These are phyloP conservation scores for Aspergillus leporis DNA, from an alignment of 495 filamentous ascomycete species.

Conservation along the genomic window DNA sequence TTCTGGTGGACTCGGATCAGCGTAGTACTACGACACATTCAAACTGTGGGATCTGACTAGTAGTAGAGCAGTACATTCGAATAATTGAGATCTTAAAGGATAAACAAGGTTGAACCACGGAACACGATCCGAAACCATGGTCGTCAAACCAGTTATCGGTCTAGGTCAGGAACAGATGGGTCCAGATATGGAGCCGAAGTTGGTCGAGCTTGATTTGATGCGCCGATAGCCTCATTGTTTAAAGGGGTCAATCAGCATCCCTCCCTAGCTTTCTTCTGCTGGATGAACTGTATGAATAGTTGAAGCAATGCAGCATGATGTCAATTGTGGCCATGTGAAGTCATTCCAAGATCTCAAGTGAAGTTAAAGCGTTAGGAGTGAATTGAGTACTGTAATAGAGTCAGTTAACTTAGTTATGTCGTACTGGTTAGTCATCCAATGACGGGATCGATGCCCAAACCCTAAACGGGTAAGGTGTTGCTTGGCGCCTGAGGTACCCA, in stretches of 20 bases:
- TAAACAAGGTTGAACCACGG: background rate
- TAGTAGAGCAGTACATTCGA: no score
- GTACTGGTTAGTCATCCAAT: background rate
- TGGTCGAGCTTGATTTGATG: background rate
- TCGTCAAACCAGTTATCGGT: background rate
- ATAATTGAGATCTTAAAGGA: background rate
- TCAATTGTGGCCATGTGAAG: background rate
- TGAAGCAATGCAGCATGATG: conserved; percentile 2
- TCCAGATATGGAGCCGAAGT: background rate
- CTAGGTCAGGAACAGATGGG: conserved; percentile 1
- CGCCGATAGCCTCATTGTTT: background rate
- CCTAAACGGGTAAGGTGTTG: background rate
- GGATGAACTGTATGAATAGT: background rate
- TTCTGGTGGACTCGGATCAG: background rate
- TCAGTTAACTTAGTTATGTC: no score
- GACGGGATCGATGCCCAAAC: background rate
- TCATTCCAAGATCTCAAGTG: background rate
- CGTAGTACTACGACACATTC: background rate
- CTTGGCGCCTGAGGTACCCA: background rate
- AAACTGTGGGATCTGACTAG: background rate
- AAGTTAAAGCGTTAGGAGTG: no score
- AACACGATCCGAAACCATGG: background rate
- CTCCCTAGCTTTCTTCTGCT: background rate
- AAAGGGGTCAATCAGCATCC: background rate
- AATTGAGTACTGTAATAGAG: no score